Evolutionary conservation across 31 red algal species (phyloP).

Genomic region (Bonnemaisonia californica): DNA sequence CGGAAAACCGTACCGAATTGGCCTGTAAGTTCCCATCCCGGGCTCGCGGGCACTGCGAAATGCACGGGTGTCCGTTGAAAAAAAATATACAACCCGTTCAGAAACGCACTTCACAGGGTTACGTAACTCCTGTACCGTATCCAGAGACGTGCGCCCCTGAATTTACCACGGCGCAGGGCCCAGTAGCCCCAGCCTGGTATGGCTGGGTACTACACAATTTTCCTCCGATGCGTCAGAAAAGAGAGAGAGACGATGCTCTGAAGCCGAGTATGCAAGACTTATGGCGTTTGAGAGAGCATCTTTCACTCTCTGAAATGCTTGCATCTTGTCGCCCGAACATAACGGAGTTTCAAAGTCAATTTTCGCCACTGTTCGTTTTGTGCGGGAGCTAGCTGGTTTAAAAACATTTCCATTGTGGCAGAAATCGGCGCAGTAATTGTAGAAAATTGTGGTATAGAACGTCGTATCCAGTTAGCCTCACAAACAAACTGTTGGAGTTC

Average conservation of each 20-base stretch:
- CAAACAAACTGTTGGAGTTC: constrained; percentile 30
- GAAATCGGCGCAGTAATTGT: background rate
- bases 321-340: background rate
- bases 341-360: background rate
- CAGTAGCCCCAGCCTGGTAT: too few relatives aligned
- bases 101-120: too few relatives aligned
- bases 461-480: constrained; percentile 10
- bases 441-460: background rate
- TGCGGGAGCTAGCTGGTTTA: background rate
- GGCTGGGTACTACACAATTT: too few relatives aligned
- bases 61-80: too few relatives aligned
- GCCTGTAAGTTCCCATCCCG: too few relatives aligned
- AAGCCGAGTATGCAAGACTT: background rate
- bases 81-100: too few relatives aligned
- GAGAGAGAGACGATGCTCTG: background rate
- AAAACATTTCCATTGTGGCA: background rate
- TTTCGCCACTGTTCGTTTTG: background rate
- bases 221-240: constrained; percentile 4
- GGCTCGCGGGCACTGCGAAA: too few relatives aligned
- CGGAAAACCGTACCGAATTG: too few relatives aligned
- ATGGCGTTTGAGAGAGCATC: background rate
- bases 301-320: background rate
- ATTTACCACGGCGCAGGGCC: too few relatives aligned
- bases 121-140: too few relatives aligned
- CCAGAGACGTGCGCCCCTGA: too few relatives aligned